Conservation (phyloP, 2,329 filamentous ascomycete species). For the Xylaria digitata region DNA sequence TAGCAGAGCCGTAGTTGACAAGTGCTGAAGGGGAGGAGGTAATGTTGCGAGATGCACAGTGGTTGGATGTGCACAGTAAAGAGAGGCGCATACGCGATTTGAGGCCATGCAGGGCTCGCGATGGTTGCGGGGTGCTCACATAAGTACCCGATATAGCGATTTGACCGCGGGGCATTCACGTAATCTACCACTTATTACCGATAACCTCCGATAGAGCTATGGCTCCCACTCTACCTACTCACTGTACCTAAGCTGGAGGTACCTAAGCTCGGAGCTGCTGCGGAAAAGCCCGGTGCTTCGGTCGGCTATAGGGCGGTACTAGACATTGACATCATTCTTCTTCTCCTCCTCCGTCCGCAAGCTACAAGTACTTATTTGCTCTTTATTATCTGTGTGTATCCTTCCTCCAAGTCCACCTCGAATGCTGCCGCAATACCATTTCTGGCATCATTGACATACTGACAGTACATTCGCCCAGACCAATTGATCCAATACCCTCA, state of each 20-base stretch:
- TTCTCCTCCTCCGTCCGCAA: neutral
- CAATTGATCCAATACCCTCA: slow-evolving; percentile 34
- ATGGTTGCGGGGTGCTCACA: no score
- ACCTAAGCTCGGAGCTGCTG: no score
- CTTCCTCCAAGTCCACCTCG: slow-evolving; percentile 6
- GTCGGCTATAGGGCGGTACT: neutral
- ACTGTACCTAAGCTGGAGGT: no score
- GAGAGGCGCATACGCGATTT: no score
- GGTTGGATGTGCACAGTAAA: no score
- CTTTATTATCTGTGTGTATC: neutral
- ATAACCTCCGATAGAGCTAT: slow-evolving; percentile 5
- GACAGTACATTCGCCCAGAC: no score
- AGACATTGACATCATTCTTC: slow-evolving; percentile 33
- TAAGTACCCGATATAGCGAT: no score
- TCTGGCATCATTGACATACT: no score
- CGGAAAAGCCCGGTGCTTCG: neutral
- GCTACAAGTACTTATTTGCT: neutral
- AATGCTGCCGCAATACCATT: neutral
- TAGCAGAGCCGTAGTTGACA: neutral
- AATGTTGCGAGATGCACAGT: no score
- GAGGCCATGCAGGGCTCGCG: no score
- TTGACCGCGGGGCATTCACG: slow-evolving; percentile 15
- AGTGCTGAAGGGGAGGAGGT: no score
- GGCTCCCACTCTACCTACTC: no score
- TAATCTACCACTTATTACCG: slow-evolving; percentile 16